Conservation (phyloP, 768 basidiomycete species). For the Mycena crocata region DNA sequence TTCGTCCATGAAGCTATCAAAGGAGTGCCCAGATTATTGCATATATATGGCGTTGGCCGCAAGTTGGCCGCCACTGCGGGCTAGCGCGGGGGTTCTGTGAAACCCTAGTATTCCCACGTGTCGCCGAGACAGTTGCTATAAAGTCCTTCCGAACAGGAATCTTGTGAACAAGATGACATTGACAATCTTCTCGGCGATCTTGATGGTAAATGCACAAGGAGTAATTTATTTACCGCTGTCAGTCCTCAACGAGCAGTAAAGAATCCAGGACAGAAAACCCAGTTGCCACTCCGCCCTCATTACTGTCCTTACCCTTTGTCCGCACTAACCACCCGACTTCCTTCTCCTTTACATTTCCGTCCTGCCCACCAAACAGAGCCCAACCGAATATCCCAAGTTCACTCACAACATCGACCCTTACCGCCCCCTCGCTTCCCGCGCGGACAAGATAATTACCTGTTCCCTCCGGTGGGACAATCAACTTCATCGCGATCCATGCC, state of each 20-base stretch:
- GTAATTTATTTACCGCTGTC: not conserved
- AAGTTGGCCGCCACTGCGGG: not conserved
- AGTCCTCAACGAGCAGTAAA: slow-evolving; percentile 65
- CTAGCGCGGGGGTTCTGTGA: slow-evolving; percentile 2
- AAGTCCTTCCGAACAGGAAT: no score
- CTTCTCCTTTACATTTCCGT: slow-evolving; percentile 62
- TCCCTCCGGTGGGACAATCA: slow-evolving; percentile 83
- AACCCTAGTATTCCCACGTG: not conserved
- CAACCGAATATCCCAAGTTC: slow-evolving; percentile 96
- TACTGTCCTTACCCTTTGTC: slow-evolving; percentile 90
- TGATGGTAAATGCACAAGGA: not conserved
- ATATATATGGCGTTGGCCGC: not conserved
- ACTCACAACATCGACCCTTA: slow-evolving; percentile 79
- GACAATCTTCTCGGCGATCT: no score
- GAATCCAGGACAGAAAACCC: slow-evolving; percentile 86
- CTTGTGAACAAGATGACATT: not conserved
- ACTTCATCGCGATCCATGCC: slow-evolving; percentile 96
- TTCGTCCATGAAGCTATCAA: not conserved
- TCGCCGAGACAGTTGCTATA: not conserved
- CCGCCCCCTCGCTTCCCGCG: slow-evolving; percentile 66
- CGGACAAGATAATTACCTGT: slow-evolving; percentile 81
- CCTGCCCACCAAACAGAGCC: slow-evolving; percentile 73
- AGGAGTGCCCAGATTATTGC: not conserved
- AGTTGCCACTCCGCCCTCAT: slow-evolving; percentile 92
- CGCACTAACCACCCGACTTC: slow-evolving; percentile 87